Evolutionary conservation across 2,329 filamentous ascomycete species (phyloP), one percentile per base, ranked within the genome.

Genomic region (Diaporthe vaccinii): DNA sequence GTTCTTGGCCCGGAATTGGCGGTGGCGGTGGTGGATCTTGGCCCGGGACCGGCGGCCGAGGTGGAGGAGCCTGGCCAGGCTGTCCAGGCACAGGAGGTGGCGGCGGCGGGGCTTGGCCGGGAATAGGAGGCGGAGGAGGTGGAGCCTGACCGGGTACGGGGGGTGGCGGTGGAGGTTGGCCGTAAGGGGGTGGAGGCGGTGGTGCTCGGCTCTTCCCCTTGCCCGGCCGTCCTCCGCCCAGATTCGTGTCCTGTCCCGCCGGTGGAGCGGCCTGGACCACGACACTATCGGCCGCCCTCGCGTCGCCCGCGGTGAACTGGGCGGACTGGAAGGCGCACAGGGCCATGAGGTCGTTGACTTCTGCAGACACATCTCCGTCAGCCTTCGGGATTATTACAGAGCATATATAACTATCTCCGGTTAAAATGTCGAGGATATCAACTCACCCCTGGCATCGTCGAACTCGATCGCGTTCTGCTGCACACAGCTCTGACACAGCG

Each of bases 331-430:
- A 68, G 12, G 62, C 14, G 31, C 62, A 51, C 62, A 67, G 20
- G 22, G 62, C 62, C 62, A 67, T 51, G 10, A 67, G 10, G 22
- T 67, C 44, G 44, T 67, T 67, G 9, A 67, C 20, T 51, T 67
- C 62, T 67, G 14, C 1, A 36, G 15, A 12, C 10, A 20, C 12
- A 51, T 51, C 20, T 31, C 20, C 10, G 12, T 67, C 12, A 67
- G 34, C 34, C 34, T 34, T 34, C 34, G 34, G 34, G 34, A 34
- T 34, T 34, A 34, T 34, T 34, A 34, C 1, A 34, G 34, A 1
- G 34, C 34, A 34, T 34, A 34, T 34, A 1, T 34, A 34, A 8
- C 31, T 34, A 34, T 34, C 34, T 34, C 34, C 8, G 34, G 34
- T 34, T 34, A 8, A 34, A 5, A 1, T 34, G 34, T 34, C 1